Evolutionary conservation across 1,284 basidiomycete genomes (phyloP), one percentile per base, ranked within the genome.

Genomic region (Bondarzewia mesenterica): DNA sequence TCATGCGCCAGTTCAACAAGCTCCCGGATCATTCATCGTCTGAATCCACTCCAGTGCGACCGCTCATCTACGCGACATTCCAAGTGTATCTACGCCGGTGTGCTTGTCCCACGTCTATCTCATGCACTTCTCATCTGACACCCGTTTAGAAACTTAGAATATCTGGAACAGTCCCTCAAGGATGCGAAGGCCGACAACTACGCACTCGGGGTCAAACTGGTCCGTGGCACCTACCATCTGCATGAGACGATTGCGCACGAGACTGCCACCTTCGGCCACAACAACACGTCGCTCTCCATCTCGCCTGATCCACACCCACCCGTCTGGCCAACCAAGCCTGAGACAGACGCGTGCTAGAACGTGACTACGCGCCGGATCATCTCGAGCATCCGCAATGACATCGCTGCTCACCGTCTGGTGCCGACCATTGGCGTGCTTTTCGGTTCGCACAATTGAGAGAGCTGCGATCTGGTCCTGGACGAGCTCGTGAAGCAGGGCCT

Each of bases 201-300:
- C 63, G 74, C 86, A 0, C 77, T 98, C 2, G 94, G 94, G 15
- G 82, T 94, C 54, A 98, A 98, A 68, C 85, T 98, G 49, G 94
- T 98, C 27, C 82, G 95, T 21, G 95, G 94, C 0, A 94, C 94
- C 2, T 98, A 97, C 65, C 89, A 94, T 58, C 77, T 82, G 2
- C 75, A 85, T 48, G 95, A 97, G 15, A 52, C 53, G 21, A 42
- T 54, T 14, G 50, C 58, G 18, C 51, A 53, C 52, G 48, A 35
- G 20, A 57, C 51, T 26, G 66, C 67, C 18, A 52, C 62, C 10
- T 26, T 26, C 14, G n/a, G n/a, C n/a, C n/a, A n/a, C n/a, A n/a
- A n/a, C n/a, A n/a, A n/a, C n/a, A 21, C 4, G n/a, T 55, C 64
- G 18, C 50, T 64, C 7, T 63, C 67, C 1, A 78, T 85, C 50